Evolutionary conservation across 768 basidiomycete species (phyloP).

Genomic region (Fistulinella prunicolor): DNA sequence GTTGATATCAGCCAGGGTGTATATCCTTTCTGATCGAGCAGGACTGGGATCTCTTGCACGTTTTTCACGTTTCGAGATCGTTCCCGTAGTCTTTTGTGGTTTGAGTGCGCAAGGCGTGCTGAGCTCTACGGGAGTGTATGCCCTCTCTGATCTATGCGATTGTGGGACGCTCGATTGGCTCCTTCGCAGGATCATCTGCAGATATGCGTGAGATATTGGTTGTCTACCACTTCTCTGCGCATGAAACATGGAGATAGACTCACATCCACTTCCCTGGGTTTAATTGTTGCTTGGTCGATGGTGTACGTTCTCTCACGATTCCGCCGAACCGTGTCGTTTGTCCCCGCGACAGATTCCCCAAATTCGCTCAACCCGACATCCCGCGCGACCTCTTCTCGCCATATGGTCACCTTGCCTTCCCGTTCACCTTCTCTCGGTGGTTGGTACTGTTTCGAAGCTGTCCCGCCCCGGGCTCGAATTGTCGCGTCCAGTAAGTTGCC

Average conservation of each 20-base stretch:
- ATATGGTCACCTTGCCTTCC: conserved; percentile 45
- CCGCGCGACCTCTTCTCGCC: conserved; percentile 53
- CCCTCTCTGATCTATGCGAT: conserved; percentile 25
- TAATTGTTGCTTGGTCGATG: conserved; percentile 12
- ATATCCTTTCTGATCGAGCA: conserved; percentile 33
- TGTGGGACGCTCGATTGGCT: conserved; percentile 21
- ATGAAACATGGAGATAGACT: conserved; percentile 3
- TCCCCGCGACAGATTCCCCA: conserved; percentile 15
- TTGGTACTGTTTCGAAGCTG: conserved; percentile 2
- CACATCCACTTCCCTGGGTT: conserved; percentile 23
- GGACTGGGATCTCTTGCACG: conserved; percentile 25
- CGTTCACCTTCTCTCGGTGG: conserved; percentile 14
- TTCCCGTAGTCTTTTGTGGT: conserved; percentile 15
- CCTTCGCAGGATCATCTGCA: conserved; percentile 18
- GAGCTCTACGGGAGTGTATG: conserved; percentile 22
- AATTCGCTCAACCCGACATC: conserved; percentile 21
- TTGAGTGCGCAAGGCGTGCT: conserved; percentile 13
- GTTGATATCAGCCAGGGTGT: conserved; percentile 33
- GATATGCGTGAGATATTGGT: neutral
- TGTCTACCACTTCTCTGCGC: neutral
- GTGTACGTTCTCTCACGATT: conserved; percentile 10
- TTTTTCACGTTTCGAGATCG: conserved; percentile 17
- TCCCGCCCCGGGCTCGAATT: conserved; percentile 9
- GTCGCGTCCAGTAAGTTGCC: conserved; percentile 22
- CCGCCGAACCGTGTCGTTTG: conserved; percentile 14